Evolutionary conservation across 2,329 filamentous ascomycete genomes (phyloP).

Genomic region (Bretziella fagacearum): DNA sequence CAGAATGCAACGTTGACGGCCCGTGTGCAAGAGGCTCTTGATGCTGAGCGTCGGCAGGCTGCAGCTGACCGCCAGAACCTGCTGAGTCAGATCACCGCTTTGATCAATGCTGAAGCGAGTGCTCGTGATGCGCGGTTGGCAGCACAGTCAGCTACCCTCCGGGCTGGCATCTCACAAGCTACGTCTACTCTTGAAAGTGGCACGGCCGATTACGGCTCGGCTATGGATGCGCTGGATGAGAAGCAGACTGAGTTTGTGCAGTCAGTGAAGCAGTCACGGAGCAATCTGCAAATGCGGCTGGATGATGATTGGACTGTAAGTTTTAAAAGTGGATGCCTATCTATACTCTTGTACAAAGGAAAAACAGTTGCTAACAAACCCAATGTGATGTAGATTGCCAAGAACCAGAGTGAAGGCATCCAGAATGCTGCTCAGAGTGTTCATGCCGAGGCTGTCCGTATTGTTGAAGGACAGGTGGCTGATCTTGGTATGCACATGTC

Average conservation of each 20-base stretch:
- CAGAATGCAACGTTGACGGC: constrained; percentile 50
- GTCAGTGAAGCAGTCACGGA: constrained; percentile 54
- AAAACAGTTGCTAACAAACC: too few species aligned
- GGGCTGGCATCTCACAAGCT: constrained; percentile 26
- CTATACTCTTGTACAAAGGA: too few species aligned
- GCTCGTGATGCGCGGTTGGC: constrained; percentile 9
- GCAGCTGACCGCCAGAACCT: constrained; percentile 44
- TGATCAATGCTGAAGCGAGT: constrained; percentile 17
- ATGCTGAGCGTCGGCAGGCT: constrained; percentile 58
- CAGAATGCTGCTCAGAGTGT: constrained; percentile 71
- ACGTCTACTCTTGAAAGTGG: constrained; percentile 48
- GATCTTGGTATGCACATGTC: constrained; percentile 81
- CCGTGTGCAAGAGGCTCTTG: constrained; percentile 48
- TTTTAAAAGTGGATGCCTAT: too few species aligned
- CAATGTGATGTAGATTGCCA: too few species aligned
- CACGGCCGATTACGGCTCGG: constrained; percentile 47
- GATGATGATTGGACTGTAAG: constrained; percentile 77
- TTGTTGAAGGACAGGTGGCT: constrained; percentile 75
- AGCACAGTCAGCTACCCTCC: constrained; percentile 4
- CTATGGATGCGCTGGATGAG: constrained; percentile 58
- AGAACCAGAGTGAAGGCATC: constrained; percentile 67
- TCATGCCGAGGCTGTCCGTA: constrained; percentile 75
- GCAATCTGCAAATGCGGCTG: constrained; percentile 63
- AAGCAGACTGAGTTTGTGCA: constrained; percentile 53
- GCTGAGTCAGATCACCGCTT: constrained; percentile 42